Evolutionary conservation across 2,329 filamentous ascomycete genomes (phyloP).

Genomic region (Arthrocladium fulminans): DNA sequence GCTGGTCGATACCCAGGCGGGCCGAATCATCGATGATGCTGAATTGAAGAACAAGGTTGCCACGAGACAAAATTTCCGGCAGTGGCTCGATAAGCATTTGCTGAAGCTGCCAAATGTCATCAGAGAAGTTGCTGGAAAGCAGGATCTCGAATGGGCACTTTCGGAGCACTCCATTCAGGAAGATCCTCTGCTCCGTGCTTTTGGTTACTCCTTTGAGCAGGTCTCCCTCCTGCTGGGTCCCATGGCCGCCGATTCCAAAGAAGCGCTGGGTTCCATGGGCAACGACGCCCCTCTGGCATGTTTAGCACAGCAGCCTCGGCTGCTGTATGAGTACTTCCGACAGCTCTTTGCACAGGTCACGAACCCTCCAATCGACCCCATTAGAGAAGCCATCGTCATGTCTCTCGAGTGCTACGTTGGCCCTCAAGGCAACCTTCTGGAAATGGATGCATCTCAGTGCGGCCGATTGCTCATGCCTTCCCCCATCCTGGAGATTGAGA

Average conservation of each 20-base stretch:
- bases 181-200: slow-evolving; percentile 74
- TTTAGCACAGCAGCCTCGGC: slow-evolving; percentile 76
- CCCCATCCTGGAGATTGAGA: slow-evolving; percentile 77
- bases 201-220: slow-evolving; percentile 92
- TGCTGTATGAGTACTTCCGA: slow-evolving; percentile 93
- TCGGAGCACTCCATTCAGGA: slow-evolving; percentile 67
- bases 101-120: slow-evolving; percentile 70
- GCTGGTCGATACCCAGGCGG: slow-evolving; percentile 80
- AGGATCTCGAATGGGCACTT: slow-evolving; percentile 59
- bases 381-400: slow-evolving; percentile 96
- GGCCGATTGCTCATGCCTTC: slow-evolving; percentile 77
- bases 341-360: slow-evolving; percentile 97
- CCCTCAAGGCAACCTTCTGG: slow-evolving; percentile 86
- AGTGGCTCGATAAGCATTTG: slow-evolving; percentile 80
- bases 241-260: slow-evolving; percentile 96
- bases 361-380: slow-evolving; percentile 94
- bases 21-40: slow-evolving; percentile 86
- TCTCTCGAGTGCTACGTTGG: slow-evolving; percentile 93
- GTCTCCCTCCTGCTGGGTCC: slow-evolving; percentile 83
- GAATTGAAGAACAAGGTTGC: slow-evolving; percentile 85
- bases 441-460: slow-evolving; percentile 88
- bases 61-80: slow-evolving; percentile 75
- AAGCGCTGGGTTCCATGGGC: slow-evolving; percentile 94
- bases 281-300: slow-evolving; percentile 92
- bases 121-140: slow-evolving; percentile 45